phyloP scores from a whole-genome alignment of 2,329 filamentous ascomycete species.

The Aspergillus chevalieri region DNA sequence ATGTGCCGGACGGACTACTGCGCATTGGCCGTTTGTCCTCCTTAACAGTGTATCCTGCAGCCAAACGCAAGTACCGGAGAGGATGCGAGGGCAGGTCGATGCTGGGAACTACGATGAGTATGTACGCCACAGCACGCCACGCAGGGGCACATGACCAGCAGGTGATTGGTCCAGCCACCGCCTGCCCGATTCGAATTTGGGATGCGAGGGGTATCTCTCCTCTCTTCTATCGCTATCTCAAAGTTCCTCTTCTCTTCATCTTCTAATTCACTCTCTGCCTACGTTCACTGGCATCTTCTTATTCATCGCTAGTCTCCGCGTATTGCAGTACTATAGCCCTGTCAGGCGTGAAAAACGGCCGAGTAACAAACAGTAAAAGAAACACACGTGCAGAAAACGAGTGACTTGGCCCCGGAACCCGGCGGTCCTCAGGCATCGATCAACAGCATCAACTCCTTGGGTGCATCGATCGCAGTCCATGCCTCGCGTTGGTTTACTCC shows the following conservation, averaged over 20 bases:
- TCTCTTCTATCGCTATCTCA: neutral
- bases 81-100: neutral
- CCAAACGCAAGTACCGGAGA: neutral
- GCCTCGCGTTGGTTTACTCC: slow-evolving; percentile 8
- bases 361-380: neutral
- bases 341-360: neutral
- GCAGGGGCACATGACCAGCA: slow-evolving; percentile 8
- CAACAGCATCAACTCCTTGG: slow-evolving; percentile 2
- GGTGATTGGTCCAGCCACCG: slow-evolving; percentile 29
- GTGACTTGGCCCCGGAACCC: slow-evolving; percentile 10
- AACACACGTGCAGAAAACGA: slow-evolving; percentile 1
- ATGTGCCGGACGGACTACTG: neutral
- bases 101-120: slow-evolving; percentile 1
- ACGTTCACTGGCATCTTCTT: neutral
- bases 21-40: neutral
- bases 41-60: neutral
- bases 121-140: slow-evolving; percentile 8
- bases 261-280: neutral
- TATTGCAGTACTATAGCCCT: neutral
- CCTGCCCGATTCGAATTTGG: neutral
- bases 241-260: neutral
- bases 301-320: neutral
- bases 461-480: slow-evolving; percentile 5
- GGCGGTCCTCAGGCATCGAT: slow-evolving; percentile 13
- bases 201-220: slow-evolving; percentile 1